These are phyloP conservation scores for Aspergillus sp. DNA, from an alignment of 2,329 filamentous ascomycete species.

Conservation along the genomic window DNA sequence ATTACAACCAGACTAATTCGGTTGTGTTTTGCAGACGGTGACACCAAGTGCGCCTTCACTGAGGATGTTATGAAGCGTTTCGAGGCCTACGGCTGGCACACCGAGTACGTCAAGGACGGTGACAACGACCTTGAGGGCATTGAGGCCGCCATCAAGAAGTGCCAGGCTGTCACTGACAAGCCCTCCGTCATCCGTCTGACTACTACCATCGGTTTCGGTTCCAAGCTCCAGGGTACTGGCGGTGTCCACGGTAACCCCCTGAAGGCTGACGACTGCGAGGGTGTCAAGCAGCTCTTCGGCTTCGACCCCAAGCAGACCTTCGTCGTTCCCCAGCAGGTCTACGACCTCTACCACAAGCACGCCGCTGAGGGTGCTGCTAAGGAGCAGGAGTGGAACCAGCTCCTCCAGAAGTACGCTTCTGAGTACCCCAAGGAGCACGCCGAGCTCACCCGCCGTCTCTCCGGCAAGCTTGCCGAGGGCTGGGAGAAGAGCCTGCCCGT, in stretches of 20 bases:
- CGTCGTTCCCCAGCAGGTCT: slow-evolving; percentile 89
- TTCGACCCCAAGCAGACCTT: slow-evolving; percentile 95
- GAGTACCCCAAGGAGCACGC: slow-evolving; percentile 76
- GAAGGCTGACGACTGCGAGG: slow-evolving; percentile 90
- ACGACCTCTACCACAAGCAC: slow-evolving; percentile 85
- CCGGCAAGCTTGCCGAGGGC: slow-evolving; percentile 83
- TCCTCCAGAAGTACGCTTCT: slow-evolving; percentile 81
- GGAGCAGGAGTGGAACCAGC: slow-evolving; percentile 93
- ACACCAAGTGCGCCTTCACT: slow-evolving; percentile 94
- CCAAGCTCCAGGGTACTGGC: slow-evolving; percentile 86
- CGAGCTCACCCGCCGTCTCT: slow-evolving; percentile 79
- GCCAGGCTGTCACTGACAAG: slow-evolving; percentile 89
- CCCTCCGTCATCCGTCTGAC: slow-evolving; percentile 94
- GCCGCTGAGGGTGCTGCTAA: slow-evolving; percentile 80
- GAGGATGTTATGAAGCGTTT: slow-evolving; percentile 95
- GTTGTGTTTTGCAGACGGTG: slow-evolving; percentile 64
- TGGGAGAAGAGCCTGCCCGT: slow-evolving; percentile 93
- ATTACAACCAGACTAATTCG: not conserved
- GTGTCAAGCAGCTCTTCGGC: slow-evolving; percentile 92
- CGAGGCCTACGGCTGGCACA: slow-evolving; percentile 96
- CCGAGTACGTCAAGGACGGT: slow-evolving; percentile 78
- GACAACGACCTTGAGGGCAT: slow-evolving; percentile 86
- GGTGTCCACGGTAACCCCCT: slow-evolving; percentile 95
- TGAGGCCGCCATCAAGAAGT: slow-evolving; percentile 82
- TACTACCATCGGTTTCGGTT: slow-evolving; percentile 97